Conservation (phyloP, 768 basidiomycete genomes). For the Rubroboletus pulcherrimus region DNA sequence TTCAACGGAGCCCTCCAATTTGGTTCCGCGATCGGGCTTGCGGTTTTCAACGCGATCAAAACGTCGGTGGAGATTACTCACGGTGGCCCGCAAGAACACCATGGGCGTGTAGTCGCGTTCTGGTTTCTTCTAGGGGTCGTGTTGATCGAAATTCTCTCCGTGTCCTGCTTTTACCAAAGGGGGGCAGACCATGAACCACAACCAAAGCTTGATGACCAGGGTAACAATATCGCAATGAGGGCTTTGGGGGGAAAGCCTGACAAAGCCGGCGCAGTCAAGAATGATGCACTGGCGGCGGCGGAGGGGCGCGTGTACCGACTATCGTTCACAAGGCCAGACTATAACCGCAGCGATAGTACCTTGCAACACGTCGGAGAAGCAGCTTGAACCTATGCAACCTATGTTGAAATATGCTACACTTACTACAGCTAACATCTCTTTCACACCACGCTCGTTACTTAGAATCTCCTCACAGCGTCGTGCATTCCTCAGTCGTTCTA, state of each 20-base stretch:
- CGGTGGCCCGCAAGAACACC: slow-evolving; percentile 31
- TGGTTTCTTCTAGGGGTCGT: slow-evolving; percentile 43
- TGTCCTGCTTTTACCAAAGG: slow-evolving; percentile 35
- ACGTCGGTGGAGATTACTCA: slow-evolving; percentile 37
- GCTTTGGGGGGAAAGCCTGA: background rate
- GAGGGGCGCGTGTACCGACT: background rate
- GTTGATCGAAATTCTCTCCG: slow-evolving; percentile 28
- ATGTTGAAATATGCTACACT: background rate
- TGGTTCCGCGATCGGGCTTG: slow-evolving; percentile 48
- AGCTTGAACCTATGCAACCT: background rate
- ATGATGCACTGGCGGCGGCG: background rate
- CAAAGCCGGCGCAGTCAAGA: background rate
- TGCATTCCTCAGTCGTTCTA: no score
- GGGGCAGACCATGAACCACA: slow-evolving; percentile 9
- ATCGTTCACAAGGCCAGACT: background rate
- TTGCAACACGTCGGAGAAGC: background rate
- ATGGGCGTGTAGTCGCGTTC: slow-evolving; percentile 42
- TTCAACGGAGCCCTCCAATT: slow-evolving; percentile 53
- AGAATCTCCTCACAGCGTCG: no score
- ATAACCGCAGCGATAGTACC: background rate
- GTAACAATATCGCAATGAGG: background rate
- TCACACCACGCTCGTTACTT: no score
- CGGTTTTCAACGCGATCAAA: slow-evolving; percentile 47
- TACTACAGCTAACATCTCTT: no score
- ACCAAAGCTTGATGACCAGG: background rate